Conservation (phyloP, 2,329 filamentous ascomycete species). For the Sordariomycetes sp. region DNA sequence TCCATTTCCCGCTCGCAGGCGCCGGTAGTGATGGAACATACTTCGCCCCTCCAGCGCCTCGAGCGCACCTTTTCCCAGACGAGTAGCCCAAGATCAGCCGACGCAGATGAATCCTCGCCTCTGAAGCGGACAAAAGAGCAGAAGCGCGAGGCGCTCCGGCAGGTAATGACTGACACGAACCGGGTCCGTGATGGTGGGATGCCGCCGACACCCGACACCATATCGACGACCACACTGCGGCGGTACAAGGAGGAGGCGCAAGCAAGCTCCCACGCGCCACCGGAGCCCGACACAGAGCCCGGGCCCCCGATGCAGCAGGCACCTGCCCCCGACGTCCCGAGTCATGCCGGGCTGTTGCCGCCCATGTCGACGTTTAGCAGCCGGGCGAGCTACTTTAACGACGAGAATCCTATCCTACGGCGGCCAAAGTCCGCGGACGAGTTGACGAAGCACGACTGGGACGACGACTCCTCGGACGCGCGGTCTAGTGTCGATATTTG, state of each 20-base stretch:
- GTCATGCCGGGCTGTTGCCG: slow-evolving; percentile 11
- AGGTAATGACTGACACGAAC: slow-evolving; percentile 33
- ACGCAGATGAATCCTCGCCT: slow-evolving; percentile 14
- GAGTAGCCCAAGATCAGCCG: slow-evolving; percentile 16
- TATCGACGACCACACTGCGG: slow-evolving; percentile 40
- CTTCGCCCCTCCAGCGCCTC: slow-evolving; percentile 35
- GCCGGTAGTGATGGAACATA: slow-evolving; percentile 22
- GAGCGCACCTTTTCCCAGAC: slow-evolving; percentile 18
- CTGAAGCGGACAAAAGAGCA: slow-evolving; percentile 23
- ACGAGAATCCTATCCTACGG: slow-evolving; percentile 16
- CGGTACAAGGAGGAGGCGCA: slow-evolving; percentile 20
- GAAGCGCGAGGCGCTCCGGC: slow-evolving; percentile 32
- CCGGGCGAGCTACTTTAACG: slow-evolving; percentile 14
- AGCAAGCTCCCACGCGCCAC: slow-evolving; percentile 18
- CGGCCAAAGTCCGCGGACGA: slow-evolving; percentile 34
- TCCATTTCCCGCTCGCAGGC: slow-evolving; percentile 12
- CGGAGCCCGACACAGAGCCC: no score
- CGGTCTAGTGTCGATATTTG: slow-evolving; percentile 42
- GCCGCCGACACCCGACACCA: slow-evolving; percentile 46
- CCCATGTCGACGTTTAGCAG: slow-evolving; percentile 19
- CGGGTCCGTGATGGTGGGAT: slow-evolving; percentile 28
- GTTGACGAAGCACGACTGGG: slow-evolving; percentile 29
- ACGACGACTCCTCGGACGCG: slow-evolving; percentile 25
- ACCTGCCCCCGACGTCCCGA: background rate
- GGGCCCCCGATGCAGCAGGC: no score